phyloP scores from a whole-genome alignment of 805 yeast genomes.

The Myxozyma sirexii region DNA sequence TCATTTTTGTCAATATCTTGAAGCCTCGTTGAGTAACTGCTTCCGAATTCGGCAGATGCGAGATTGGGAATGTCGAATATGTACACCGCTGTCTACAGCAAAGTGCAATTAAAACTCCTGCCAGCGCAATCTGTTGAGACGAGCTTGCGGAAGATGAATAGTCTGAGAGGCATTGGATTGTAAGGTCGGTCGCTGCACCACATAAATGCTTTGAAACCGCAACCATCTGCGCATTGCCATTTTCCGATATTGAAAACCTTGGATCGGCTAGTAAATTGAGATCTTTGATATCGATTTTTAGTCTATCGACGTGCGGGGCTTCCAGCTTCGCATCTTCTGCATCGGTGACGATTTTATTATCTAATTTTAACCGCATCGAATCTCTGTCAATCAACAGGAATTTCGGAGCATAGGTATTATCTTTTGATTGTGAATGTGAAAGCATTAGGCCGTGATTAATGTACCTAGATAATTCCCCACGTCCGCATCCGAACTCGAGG shows the following conservation, averaged over 20 bases:
- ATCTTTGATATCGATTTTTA: conserved; percentile 81
- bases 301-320: conserved; percentile 50
- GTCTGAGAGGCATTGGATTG: conserved; percentile 64
- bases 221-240: conserved; percentile 38
- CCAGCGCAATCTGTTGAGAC: background rate
- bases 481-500: conserved; percentile 89
- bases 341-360: conserved; percentile 54
- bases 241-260: background rate
- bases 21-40: conserved; percentile 42
- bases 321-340: conserved; percentile 26
- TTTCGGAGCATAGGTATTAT: conserved; percentile 12
- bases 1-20: conserved; percentile 58
- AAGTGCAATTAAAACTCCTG: conserved; percentile 80
- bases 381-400: conserved; percentile 76
- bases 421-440: conserved; percentile 25
- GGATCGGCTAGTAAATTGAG: conserved; percentile 55
- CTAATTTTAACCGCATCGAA: conserved; percentile 76
- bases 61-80: conserved; percentile 56
- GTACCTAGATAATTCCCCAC: conserved; percentile 73
- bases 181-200: conserved; percentile 91
- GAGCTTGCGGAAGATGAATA: background rate
- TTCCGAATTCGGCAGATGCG: conserved; percentile 1
- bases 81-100: conserved; percentile 88
- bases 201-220: conserved; percentile 87
- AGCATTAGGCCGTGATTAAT: background rate